Evolutionary conservation across 495 filamentous ascomycete genomes (phyloP).

Genomic region (Lindgomyces ingoldianus): DNA sequence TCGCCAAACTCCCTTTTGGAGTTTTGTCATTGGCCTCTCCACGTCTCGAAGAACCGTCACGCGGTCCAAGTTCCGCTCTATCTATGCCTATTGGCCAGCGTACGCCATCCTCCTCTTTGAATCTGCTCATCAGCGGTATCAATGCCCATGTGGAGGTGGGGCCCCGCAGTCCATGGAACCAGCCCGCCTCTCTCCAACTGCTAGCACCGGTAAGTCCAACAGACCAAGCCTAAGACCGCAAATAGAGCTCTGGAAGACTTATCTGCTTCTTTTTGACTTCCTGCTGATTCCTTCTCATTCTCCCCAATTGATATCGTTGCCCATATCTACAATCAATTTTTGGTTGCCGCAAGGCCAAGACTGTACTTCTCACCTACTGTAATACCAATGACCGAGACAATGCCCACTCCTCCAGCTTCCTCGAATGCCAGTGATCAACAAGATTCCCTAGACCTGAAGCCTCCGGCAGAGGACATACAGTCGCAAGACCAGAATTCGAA

Average conservation of each 20-base stretch:
- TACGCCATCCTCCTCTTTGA: too few relatives aligned
- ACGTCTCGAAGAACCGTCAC: background rate
- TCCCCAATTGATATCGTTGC: conserved; percentile 5
- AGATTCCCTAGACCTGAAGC: conserved; percentile 13
- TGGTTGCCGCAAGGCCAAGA: background rate
- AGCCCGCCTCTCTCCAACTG: conserved; percentile 6
- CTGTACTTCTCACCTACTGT: background rate
- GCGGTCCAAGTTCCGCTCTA: background rate
- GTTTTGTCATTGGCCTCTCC: background rate
- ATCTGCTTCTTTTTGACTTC: conserved; percentile 18
- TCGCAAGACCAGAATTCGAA: conserved; percentile 7
- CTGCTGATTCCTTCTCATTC: conserved; percentile 1
- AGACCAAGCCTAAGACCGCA: conserved; percentile 7
- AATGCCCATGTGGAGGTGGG: conserved; percentile 30
- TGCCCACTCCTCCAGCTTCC: conserved; percentile 2
- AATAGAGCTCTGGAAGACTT: background rate
- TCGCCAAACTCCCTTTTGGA: background rate
- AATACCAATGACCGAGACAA: conserved; percentile 9
- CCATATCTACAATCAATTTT: background rate
- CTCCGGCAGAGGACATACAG: conserved; percentile 2
- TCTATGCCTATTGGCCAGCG: too few relatives aligned
- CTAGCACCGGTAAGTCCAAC: conserved; percentile 18
- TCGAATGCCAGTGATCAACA: conserved; percentile 8
- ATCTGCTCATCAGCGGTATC: conserved; percentile 3
- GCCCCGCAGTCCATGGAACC: conserved; percentile 29